Percentiles rank a stretch among this genome's conserved stretches.
Conservation (phyloP, 192 early-diverging fungal species). For the Umbelopsis isabellina region DNA sequence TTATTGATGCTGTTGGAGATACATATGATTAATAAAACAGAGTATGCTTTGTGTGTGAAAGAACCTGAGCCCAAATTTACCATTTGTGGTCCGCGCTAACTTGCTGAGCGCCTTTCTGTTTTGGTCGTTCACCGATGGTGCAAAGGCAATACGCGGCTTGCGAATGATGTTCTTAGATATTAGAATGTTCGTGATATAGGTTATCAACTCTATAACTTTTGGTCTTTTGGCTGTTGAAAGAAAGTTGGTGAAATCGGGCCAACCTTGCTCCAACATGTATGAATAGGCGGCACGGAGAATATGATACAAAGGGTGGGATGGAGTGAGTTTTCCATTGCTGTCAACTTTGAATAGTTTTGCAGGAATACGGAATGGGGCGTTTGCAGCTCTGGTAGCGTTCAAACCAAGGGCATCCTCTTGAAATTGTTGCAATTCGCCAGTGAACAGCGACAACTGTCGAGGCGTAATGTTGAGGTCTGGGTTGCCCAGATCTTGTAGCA, state of each 20-base stretch:
- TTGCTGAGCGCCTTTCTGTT: slow-evolving; percentile 41
- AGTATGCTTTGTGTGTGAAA: neutral
- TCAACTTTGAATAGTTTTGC: slow-evolving; percentile 49
- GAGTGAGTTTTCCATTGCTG: slow-evolving; percentile 13
- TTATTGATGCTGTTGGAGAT: slow-evolving; percentile 34
- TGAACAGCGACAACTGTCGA: slow-evolving; percentile 46
- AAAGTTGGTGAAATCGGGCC: slow-evolving; percentile 49
- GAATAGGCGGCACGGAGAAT: slow-evolving; percentile 50
- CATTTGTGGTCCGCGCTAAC: slow-evolving; percentile 40
- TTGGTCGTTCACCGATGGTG: slow-evolving; percentile 30
- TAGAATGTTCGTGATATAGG: slow-evolving; percentile 40
- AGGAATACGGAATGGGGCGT: slow-evolving; percentile 45
- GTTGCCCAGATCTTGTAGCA: slow-evolving; percentile 43
- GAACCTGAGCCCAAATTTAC: slow-evolving; percentile 27
- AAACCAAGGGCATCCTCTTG: slow-evolving; percentile 55
- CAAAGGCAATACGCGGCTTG: slow-evolving; percentile 48
- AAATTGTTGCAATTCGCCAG: slow-evolving; percentile 52
- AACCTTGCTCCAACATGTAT: slow-evolving; percentile 43
- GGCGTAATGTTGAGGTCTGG: slow-evolving; percentile 36
- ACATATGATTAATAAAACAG: neutral
- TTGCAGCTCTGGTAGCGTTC: slow-evolving; percentile 4
- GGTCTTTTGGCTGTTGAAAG: slow-evolving; percentile 29
- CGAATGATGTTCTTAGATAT: slow-evolving; percentile 32
- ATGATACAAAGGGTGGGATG: slow-evolving; percentile 41
- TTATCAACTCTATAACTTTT: slow-evolving; percentile 44